Conservation (phyloP, 2,329 filamentous ascomycete genomes). For the Pseudogymnoascus sp. region DNA sequence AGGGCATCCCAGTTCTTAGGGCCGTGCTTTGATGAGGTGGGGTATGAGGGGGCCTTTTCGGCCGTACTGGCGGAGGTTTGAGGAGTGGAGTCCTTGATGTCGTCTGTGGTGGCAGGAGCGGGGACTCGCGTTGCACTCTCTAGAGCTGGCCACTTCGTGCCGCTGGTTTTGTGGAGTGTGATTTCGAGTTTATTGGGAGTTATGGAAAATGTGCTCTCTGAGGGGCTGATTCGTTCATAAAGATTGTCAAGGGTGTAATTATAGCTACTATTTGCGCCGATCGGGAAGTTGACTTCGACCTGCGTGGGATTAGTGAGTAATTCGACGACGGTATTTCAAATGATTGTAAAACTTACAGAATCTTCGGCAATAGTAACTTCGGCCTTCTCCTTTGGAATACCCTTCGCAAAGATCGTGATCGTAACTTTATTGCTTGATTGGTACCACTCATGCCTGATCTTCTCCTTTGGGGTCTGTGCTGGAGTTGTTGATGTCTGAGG, state of each 20-base stretch:
- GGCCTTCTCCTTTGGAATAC: constrained; percentile 50
- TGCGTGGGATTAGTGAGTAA: constrained; percentile 26
- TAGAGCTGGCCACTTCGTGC: constrained; percentile 30
- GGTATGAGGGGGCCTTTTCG: constrained; percentile 50
- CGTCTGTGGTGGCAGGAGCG: background rate
- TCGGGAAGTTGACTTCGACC: constrained; percentile 53
- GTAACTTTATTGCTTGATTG: constrained; percentile 55
- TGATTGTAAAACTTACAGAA: constrained; percentile 18
- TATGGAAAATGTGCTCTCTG: constrained; percentile 55
- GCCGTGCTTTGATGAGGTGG: constrained; percentile 76
- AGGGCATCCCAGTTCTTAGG: constrained; percentile 91
- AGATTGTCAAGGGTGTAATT: constrained; percentile 61
- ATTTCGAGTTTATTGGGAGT: constrained; percentile 78
- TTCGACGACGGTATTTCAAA: constrained; percentile 11
- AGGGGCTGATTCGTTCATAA: constrained; percentile 56
- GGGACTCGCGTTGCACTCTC: constrained; percentile 18
- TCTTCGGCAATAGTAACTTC: constrained; percentile 36
- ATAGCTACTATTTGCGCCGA: constrained; percentile 43
- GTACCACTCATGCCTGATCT: constrained; percentile 65
- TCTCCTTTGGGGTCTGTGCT: constrained; percentile 42
- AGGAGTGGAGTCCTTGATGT: constrained; percentile 10
- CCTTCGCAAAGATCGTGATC: constrained; percentile 60
- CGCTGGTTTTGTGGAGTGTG: constrained; percentile 59
- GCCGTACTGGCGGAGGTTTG: background rate
- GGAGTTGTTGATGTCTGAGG: constrained; percentile 10